Percentiles rank a stretch among this genome's conserved stretches.
phyloP scores from a whole-genome alignment of 768 basidiomycete species.

The Amanita brunnescens region DNA sequence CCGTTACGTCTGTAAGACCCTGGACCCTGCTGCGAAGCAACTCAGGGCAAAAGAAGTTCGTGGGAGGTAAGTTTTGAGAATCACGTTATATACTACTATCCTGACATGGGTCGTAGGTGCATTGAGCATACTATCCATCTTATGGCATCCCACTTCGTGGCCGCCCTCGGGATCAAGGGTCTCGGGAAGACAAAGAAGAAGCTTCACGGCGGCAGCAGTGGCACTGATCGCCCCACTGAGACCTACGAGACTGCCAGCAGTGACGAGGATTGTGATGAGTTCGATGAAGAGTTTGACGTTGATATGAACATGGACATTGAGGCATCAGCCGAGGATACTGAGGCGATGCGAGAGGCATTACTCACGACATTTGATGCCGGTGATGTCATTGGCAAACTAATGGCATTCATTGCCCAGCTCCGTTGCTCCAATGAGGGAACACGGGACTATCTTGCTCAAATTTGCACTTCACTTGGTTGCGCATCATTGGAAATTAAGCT shows the following conservation, averaged over 20 bases:
- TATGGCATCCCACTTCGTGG: slow-evolving; percentile 10
- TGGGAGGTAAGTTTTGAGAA: slow-evolving; percentile 8
- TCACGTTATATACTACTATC: no score
- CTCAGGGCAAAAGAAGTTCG: slow-evolving; percentile 9
- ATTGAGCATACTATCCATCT: slow-evolving; percentile 13
- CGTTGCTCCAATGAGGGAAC: slow-evolving; percentile 6
- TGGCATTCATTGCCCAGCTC: slow-evolving; percentile 13
- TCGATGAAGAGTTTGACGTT: slow-evolving; percentile 10
- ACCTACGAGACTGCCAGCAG: no score
- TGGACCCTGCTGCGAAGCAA: background rate
- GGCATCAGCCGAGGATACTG: slow-evolving; percentile 7
- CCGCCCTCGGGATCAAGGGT: slow-evolving; percentile 5
- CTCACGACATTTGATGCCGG: slow-evolving; percentile 12
- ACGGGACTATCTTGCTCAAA: slow-evolving; percentile 1
- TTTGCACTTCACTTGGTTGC: slow-evolving; percentile 6
- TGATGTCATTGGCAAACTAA: slow-evolving; percentile 13
- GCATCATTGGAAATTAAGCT: slow-evolving; percentile 6
- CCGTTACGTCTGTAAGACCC: slow-evolving; percentile 6
- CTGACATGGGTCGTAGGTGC: slow-evolving; percentile 2
- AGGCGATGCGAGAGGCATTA: slow-evolving; percentile 6
- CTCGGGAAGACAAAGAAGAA: background rate
- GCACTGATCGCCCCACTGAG: no score
- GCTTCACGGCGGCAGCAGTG: background rate
- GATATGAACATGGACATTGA: slow-evolving; percentile 9
- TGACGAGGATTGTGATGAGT: no score